Percentiles rank a stretch among this genome's conserved stretches.
These are phyloP conservation scores for Penicillium sp. DNA, from an alignment of 2,329 filamentous ascomycete genomes.

Conservation along the genomic window DNA sequence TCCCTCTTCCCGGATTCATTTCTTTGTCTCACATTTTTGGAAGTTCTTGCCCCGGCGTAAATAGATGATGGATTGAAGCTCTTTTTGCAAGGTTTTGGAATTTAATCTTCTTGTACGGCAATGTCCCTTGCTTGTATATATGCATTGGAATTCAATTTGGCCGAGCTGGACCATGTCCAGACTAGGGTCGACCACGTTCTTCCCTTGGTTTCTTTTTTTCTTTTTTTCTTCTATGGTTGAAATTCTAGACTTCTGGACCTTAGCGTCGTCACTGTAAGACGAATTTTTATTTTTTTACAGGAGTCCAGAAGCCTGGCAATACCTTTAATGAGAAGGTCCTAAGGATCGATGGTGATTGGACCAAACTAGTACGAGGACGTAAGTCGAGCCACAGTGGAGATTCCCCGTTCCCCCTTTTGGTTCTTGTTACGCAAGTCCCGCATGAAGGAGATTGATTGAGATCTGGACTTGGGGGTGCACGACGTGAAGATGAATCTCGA, in stretches of 20 bases:
- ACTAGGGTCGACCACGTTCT: not conserved
- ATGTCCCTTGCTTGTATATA: slow-evolving; percentile 9
- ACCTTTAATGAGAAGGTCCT: not conserved
- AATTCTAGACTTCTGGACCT: not conserved
- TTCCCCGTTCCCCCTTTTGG: not conserved
- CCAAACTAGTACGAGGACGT: not conserved
- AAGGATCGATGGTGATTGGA: not conserved
- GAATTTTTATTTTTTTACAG: too few relatives aligned
- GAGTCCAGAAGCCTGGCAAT: not conserved
- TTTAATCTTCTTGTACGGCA: not conserved
- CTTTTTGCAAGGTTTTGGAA: not conserved
- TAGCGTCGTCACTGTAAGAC: not conserved
- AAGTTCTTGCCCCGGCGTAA: slow-evolving; percentile 12
- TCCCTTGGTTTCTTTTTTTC: not conserved
- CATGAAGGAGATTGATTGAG: not conserved
- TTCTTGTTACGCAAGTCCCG: not conserved
- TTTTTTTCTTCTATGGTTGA: not conserved
- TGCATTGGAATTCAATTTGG: slow-evolving; percentile 1
- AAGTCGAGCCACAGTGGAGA: not conserved
- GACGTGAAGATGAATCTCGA: not conserved
- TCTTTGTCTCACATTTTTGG: slow-evolving; percentile 2
- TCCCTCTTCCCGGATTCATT: not conserved
- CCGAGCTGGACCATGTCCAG: not conserved
- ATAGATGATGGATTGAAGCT: slow-evolving; percentile 15
- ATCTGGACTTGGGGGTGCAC: not conserved